A percentile compares a stretch with the other conserved stretches of the same genome.
phyloP scores from a whole-genome alignment of 495 filamentous ascomycete species.

The Aspergillus nidulans region DNA sequence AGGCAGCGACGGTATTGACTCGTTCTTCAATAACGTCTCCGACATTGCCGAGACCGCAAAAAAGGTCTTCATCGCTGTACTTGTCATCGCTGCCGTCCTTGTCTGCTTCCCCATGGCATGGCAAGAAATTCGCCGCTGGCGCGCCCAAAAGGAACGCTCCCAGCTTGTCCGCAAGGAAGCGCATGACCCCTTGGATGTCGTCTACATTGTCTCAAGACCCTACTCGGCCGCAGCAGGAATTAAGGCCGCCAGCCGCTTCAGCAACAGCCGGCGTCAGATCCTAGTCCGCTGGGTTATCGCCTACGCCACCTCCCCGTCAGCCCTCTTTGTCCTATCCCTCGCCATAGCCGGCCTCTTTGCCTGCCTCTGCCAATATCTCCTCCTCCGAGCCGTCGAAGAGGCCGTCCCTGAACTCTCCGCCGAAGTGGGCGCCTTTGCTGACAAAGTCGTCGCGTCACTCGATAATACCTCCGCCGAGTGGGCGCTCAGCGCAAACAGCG shows the following conservation, averaged over 20 bases:
- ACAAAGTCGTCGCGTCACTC: slow-evolving; percentile 68
- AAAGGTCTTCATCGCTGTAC: slow-evolving; percentile 67
- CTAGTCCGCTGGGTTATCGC: slow-evolving; percentile 80
- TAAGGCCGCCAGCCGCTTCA: slow-evolving; percentile 65
- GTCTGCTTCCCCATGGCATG: slow-evolving; percentile 74
- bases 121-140: slow-evolving; percentile 75
- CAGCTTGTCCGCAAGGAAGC: slow-evolving; percentile 59
- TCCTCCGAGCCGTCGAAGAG: slow-evolving; percentile 68
- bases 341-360: slow-evolving; percentile 79
- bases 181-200: slow-evolving; percentile 78
- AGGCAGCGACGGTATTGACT: slow-evolving; percentile 72
- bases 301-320: slow-evolving; percentile 79
- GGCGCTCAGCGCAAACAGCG: slow-evolving; percentile 71
- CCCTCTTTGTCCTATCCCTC: slow-evolving; percentile 81
- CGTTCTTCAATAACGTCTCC: slow-evolving; percentile 75
- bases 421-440: slow-evolving; percentile 78
- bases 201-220: slow-evolving; percentile 82
- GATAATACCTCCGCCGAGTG: slow-evolving; percentile 71
- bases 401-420: slow-evolving; percentile 69
- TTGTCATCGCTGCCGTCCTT: slow-evolving; percentile 64
- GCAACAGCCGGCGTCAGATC: slow-evolving; percentile 60
- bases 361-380: slow-evolving; percentile 78
- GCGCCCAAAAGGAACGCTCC: slow-evolving; percentile 63
- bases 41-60: slow-evolving; percentile 57
- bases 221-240: slow-evolving; percentile 67